Base-by-base conservation (phyloP, 208 protist genomes). In the Tritrichomonas musculus region DNA sequence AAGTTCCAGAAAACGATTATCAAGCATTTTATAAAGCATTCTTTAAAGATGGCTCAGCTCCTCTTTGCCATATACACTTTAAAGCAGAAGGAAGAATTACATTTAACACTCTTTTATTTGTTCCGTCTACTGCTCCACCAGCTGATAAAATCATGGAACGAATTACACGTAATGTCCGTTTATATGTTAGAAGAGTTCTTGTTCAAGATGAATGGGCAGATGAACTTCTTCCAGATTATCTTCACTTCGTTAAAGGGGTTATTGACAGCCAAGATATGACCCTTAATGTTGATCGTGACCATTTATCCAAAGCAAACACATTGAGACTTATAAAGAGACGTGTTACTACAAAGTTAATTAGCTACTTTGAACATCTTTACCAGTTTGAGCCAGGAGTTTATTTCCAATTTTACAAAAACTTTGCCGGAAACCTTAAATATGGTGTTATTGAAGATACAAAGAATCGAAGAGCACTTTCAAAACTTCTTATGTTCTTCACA, bases 251-350 rank as follows among this genome's bases (percentile, higher is more conserved):
- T 65, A 96, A 96, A 73, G 99, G 99, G 94, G 96, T 99, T 44
- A 98, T 99, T 14, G 99, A 99, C 96, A 98, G 97, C 94, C 98
- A 99, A 66, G 98, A 99, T 94, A 95, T 99, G n/a, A 98, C 98
- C 50, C 96, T 99, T 39, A 99, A 99, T 95, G 98, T 99, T 13
- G 99, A 98, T 17, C 97, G 99, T 88, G 99, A 99, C 96, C 97
- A 98, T 72, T 96, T 99, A 36, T 99, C 99, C 96, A 96, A 99
- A 94, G 97, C 96, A 95, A 97, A 97, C 57, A 97, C 99, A 64
- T 95, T 97, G 33, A 96, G 96, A 75, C 92, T 98, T 33, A 99
- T 99, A 94, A 97, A 97, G 94, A 99, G 99, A 96, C 99, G 99
- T 93, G 93, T 99, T 0, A 97, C 99, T 50, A 92, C 95, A 88